A percentile compares a stretch with the other conserved stretches of the same genome.
Conservation (phyloP, 768 basidiomycete species). For the Arthromyces matolae region DNA sequence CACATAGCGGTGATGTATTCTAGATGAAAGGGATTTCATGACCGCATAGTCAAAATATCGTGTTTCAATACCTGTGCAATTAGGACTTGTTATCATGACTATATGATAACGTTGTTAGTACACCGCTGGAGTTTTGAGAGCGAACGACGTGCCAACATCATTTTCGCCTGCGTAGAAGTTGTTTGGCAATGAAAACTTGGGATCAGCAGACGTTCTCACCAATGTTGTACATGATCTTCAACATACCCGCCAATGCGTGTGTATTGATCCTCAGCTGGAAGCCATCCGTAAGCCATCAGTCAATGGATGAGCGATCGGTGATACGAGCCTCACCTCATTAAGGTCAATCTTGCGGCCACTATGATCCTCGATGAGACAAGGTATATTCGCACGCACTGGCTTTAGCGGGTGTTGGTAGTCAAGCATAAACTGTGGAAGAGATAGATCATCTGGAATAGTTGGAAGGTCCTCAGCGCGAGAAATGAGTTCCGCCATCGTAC, state of each 20-base stretch:
- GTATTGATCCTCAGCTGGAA: slow-evolving; percentile 29
- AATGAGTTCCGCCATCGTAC: slow-evolving; percentile 27
- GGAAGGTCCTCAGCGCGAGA: slow-evolving; percentile 27
- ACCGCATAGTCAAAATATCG: too few species aligned
- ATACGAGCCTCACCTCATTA: slow-evolving; percentile 33
- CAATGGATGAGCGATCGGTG: slow-evolving; percentile 2
- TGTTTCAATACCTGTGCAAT: slow-evolving; percentile 55
- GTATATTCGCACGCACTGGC: slow-evolving; percentile 33
- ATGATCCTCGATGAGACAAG: slow-evolving; percentile 53
- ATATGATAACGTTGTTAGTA: background rate
- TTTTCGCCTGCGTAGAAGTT: slow-evolving; percentile 34
- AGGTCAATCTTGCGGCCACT: slow-evolving; percentile 37
- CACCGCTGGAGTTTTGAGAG: background rate
- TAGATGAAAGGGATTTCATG: slow-evolving; percentile 15
- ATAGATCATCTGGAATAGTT: slow-evolving; percentile 51
- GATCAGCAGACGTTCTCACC: slow-evolving; percentile 7
- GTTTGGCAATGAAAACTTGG: background rate
- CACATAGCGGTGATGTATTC: slow-evolving; percentile 48
- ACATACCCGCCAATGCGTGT: slow-evolving; percentile 33
- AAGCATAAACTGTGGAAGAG: slow-evolving; percentile 55
- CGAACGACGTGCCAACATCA: slow-evolving; percentile 43
- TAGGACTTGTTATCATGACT: slow-evolving; percentile 54
- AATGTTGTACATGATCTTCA: slow-evolving; percentile 29
- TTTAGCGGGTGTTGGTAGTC: slow-evolving; percentile 42
- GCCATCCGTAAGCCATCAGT: background rate